A percentile compares a stretch with the other conserved stretches of the same genome.
Conservation (phyloP, 2,329 filamentous ascomycete species). For the Aspergillus sp. region DNA sequence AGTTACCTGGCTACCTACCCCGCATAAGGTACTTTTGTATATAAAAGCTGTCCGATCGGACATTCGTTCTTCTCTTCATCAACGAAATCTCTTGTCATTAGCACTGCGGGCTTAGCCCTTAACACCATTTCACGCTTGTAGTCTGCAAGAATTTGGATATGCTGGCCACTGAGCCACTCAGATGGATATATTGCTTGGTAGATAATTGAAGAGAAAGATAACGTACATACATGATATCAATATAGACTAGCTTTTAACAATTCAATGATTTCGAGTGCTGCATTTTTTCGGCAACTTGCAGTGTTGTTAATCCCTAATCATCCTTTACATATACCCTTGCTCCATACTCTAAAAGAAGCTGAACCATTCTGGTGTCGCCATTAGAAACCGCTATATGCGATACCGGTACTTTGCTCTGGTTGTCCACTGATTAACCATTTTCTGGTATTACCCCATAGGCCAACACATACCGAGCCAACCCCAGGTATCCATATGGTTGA, state of each 20-base stretch:
- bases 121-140: not conserved
- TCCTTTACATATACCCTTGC: not conserved
- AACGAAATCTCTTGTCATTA: too few relatives aligned
- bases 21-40: too few relatives aligned
- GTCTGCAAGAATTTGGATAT: not conserved
- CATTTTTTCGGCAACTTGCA: not conserved
- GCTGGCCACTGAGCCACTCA: not conserved
- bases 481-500: conserved; percentile 1
- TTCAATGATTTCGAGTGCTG: not conserved
- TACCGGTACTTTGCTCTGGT: not conserved
- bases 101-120: too few relatives aligned
- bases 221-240: not conserved
- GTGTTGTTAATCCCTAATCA: not conserved
- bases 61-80: too few relatives aligned
- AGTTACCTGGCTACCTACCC: too few relatives aligned
- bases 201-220: not conserved
- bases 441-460: not conserved
- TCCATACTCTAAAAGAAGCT: not conserved
- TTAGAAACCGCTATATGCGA: not conserved
- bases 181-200: not conserved
- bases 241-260: not conserved
- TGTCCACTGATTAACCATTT: not conserved
- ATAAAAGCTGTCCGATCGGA: too few relatives aligned
- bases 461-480: not conserved
- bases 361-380: not conserved